Base-by-base conservation (phyloP, 2,329 filamentous ascomycete species). In the Byssothecium circinans region DNA sequence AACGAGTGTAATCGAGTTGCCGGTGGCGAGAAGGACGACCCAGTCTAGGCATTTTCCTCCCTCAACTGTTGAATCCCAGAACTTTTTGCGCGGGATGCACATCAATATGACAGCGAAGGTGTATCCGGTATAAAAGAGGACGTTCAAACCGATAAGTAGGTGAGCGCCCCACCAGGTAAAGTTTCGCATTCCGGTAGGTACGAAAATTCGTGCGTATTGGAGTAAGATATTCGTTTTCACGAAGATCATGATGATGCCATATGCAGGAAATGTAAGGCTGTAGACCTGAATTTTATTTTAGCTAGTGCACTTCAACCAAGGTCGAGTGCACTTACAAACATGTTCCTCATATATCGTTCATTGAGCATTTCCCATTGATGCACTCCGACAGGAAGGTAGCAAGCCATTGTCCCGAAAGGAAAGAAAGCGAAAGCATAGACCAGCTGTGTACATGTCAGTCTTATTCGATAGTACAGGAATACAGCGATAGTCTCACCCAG, bases 351-450 rank as follows among this genome's bases (percentile, higher is more conserved):
- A 30, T 41, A 36, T 27, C 22, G 37, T 11, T 22, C 20, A 5
- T 18, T 20, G 8, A 20, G 33, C 15, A 47, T 42, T n/a, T 47
- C 19, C 45, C 45, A 47, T 20, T 47, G 37, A 32, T 47, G 45
- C 3, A 47, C 27, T n/a, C 30, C 45, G 10, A 47, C 39, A 20
- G 43, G 43, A 4, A 45, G 43, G 8, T 29, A 17, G 35, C 43
- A 38, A n/a, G 37, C 27, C 43, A 38, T 29, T 5, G 27, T 32
- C 3, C n/a, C 43, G 14, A 39, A 18, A 10, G 43, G 33, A 17
- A 12, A 8, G 25, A 38, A 45, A 8, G 14, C 43, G n/a, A 6
- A 4, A 30, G 22, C 23, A 18, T 45, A 45, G 2, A 39, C 27
- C 3, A 39, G 17, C 43, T 39, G 25, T 17, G 7, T 5, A n/a